Evolutionary conservation across 257 asterid species (phyloP).

Genomic region (Verbascum thapsus): DNA sequence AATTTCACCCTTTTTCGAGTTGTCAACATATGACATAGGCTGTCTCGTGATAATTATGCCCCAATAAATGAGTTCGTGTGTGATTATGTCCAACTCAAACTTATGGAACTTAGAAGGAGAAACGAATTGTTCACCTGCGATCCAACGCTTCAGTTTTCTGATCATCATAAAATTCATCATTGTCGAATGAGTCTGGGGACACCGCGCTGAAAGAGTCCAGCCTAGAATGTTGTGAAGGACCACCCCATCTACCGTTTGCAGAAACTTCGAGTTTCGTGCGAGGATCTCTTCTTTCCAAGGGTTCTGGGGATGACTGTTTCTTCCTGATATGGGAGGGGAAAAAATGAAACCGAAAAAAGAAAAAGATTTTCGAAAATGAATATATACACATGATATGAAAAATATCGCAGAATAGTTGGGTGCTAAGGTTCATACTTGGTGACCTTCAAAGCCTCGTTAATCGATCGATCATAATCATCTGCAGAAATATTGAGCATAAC

Average conservation of each 20-base stretch:
- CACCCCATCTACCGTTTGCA: conserved; percentile 64
- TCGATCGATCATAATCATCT: conserved; percentile 95
- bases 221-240: conserved; percentile 61
- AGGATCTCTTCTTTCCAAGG: conserved; percentile 55
- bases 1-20: too few species aligned
- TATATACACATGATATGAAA: background rate
- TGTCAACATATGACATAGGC: too few species aligned
- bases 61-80: too few species aligned
- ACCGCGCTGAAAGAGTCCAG: conserved; percentile 41
- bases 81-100: too few species aligned
- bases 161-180: conserved; percentile 59
- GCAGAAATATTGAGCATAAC: conserved; percentile 31
- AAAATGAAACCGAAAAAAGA: background rate
- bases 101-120: background rate
- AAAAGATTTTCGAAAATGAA: background rate
- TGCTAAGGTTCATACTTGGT: conserved; percentile 67
- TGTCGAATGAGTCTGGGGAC: conserved; percentile 64
- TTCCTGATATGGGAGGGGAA: conserved; percentile 50
- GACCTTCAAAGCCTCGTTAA: conserved; percentile 87
- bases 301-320: conserved; percentile 62
- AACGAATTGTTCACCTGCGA: conserved; percentile 55
- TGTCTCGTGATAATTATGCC: too few species aligned
- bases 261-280: conserved; percentile 50
- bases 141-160: conserved; percentile 54
- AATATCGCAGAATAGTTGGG: conserved; percentile 11